A percentile compares a stretch with the other conserved stretches of the same genome.
phyloP scores from a whole-genome alignment of 768 basidiomycete species.

The Rhodotorula toruloides region DNA sequence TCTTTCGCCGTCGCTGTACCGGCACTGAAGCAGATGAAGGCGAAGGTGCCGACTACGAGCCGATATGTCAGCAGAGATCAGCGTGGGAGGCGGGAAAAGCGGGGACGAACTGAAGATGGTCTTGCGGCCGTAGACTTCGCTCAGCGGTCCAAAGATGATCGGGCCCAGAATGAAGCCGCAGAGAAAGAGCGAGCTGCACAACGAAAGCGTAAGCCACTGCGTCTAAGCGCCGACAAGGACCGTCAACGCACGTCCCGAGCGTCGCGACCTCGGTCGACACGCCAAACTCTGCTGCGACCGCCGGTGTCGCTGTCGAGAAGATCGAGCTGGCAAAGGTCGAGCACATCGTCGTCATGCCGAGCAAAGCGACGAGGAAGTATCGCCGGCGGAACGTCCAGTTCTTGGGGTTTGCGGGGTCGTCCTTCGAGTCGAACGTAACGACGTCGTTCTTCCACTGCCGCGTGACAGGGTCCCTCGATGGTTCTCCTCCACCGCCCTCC shows the following conservation, averaged over 20 bases:
- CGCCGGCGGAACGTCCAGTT: constrained; percentile 39
- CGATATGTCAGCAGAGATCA: background rate
- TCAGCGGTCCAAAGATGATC: constrained; percentile 43
- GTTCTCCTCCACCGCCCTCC: background rate
- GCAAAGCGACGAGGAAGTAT: constrained; percentile 37
- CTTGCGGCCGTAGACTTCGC: constrained; percentile 46
- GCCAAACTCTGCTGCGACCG: constrained; percentile 41
- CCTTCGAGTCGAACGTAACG: constrained; percentile 39
- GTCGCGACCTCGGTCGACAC: constrained; percentile 44
- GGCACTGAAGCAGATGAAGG: constrained; percentile 47
- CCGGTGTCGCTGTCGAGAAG: constrained; percentile 43
- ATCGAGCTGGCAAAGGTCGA: constrained; percentile 46
- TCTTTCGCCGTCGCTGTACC: constrained; percentile 46
- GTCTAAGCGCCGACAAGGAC: constrained; percentile 24
- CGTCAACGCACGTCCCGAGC: constrained; percentile 43
- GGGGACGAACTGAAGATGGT: constrained; percentile 41
- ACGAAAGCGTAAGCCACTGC: constrained; percentile 43
- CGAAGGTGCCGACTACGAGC: constrained; percentile 26
- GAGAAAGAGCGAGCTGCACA: constrained; percentile 8
- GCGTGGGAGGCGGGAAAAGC: background rate
- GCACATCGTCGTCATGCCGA: constrained; percentile 46
- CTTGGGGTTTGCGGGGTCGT: constrained; percentile 44
- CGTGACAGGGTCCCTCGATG: constrained; percentile 18
- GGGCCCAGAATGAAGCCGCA: constrained; percentile 39
- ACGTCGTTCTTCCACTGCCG: constrained; percentile 40